Percentiles rank a stretch among this genome's conserved stretches.
phyloP scores from a whole-genome alignment of 106 monocot genomes.

The Cymbidium sinense region DNA sequence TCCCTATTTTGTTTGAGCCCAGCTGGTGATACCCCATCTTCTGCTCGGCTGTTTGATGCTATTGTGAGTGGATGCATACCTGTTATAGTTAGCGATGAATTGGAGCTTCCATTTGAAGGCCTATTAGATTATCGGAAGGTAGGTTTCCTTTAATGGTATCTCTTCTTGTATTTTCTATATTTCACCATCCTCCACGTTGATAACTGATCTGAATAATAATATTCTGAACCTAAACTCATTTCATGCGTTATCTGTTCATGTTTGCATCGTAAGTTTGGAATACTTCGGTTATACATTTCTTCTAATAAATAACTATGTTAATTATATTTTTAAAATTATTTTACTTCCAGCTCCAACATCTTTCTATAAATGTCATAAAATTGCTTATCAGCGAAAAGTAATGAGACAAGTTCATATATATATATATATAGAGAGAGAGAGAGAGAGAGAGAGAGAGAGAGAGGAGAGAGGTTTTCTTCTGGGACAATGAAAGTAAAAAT shows the following conservation, averaged over 20 bases:
- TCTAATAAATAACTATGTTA: too few relatives aligned
- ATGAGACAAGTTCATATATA: not conserved
- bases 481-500: too few relatives aligned
- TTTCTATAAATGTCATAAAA: not conserved
- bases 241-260: too few relatives aligned
- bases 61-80: conserved; percentile 94
- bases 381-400: not conserved
- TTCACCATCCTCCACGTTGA: not conserved
- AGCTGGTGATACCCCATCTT: conserved; percentile 97
- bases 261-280: too few relatives aligned
- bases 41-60: conserved; percentile 94
- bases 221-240: not conserved
- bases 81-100: conserved; percentile 88
- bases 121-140: conserved; percentile 85
- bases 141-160: not conserved
- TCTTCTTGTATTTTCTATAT: not conserved
- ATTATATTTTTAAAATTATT: not conserved
- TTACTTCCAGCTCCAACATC: not conserved
- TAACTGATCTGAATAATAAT: not conserved
- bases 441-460: too few relatives aligned
- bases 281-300: too few relatives aligned
- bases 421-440: too few relatives aligned
- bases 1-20: conserved; percentile 91
- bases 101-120: conserved; percentile 97
- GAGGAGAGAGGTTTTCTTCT: too few relatives aligned